Evolutionary conservation across 108 stramenopile genomes (phyloP).

Genomic region (Stephanodiscus minutulus): DNA sequence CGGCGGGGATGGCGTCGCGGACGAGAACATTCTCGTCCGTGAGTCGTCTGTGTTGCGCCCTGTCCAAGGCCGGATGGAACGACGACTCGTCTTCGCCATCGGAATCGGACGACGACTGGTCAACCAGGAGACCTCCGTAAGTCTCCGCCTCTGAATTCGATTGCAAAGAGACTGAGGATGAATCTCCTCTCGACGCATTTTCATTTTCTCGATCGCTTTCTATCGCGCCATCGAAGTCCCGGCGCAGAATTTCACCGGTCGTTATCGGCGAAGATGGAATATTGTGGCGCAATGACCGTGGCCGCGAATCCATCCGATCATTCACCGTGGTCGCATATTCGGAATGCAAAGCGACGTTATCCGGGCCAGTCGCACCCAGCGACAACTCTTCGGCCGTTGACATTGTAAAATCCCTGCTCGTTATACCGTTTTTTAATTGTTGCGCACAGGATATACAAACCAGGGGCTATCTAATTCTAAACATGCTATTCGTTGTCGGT

Average conservation of each 20-base stretch:
- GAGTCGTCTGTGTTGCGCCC: conserved; percentile 12
- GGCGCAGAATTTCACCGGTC: neutral
- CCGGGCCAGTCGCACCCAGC: neutral
- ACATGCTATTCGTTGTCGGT: too few relatives aligned
- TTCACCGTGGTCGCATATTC: neutral
- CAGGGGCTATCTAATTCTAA: too few relatives aligned
- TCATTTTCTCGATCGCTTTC: neutral
- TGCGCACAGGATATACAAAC: too few relatives aligned
- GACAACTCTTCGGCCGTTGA: too few relatives aligned
- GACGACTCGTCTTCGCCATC: conserved; percentile 1
- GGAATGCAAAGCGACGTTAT: neutral
- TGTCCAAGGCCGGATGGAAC: neutral
- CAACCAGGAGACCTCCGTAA: neutral
- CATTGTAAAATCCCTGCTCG: too few relatives aligned
- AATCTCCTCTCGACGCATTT: neutral
- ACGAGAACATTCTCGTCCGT: neutral
- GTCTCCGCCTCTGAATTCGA: neutral
- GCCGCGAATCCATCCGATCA: neutral
- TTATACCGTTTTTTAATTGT: too few relatives aligned
- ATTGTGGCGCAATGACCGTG: neutral
- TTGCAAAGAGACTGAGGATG: neutral
- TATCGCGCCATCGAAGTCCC: neutral
- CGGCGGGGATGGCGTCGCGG: neutral
- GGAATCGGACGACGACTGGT: neutral
- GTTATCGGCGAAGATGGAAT: neutral